Conservation (phyloP, 495 filamentous ascomycete genomes). For the Copromyces sp. region DNA sequence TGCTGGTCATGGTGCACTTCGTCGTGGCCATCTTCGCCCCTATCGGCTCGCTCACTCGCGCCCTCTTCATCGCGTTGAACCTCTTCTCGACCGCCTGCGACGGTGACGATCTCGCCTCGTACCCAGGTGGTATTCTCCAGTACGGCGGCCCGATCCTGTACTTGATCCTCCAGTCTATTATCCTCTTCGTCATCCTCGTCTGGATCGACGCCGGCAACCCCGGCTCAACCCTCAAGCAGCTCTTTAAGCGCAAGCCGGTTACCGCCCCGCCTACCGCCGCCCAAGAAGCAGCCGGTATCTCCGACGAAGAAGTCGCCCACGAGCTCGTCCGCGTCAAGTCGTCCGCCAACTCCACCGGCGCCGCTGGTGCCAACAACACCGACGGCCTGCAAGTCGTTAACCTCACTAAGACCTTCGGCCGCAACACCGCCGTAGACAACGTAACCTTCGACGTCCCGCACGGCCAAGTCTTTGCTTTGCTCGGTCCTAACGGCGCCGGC, state of each 20-base stretch:
- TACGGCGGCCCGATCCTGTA: slow-evolving; percentile 77
- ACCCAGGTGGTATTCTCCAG: slow-evolving; percentile 59
- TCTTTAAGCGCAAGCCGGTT: slow-evolving; percentile 16
- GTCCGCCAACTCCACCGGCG: slow-evolving; percentile 20
- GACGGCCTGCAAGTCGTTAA: slow-evolving; percentile 68
- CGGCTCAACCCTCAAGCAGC: slow-evolving; percentile 34
- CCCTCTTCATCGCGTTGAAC: slow-evolving; percentile 66
- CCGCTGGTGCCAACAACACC: slow-evolving; percentile 37
- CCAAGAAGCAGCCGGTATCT: slow-evolving; percentile 12
- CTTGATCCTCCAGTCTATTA: slow-evolving; percentile 54
- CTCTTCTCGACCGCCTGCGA: slow-evolving; percentile 65
- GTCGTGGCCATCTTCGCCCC: slow-evolving; percentile 58
- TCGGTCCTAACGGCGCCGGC: slow-evolving; percentile 83
- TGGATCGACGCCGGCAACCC: slow-evolving; percentile 60
- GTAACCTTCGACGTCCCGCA: slow-evolving; percentile 69
- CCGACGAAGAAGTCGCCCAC: slow-evolving; percentile 36
- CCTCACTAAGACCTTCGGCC: slow-evolving; percentile 66
- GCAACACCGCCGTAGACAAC: slow-evolving; percentile 64
- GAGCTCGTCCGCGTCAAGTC: slow-evolving; percentile 36
- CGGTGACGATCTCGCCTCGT: slow-evolving; percentile 47
- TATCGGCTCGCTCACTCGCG: slow-evolving; percentile 53
- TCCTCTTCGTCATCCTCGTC: slow-evolving; percentile 57
- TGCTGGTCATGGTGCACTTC: slow-evolving; percentile 55
- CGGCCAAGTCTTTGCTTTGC: slow-evolving; percentile 72
- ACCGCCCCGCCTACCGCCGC: not conserved